Base-by-base conservation (phyloP, 73 alveolate species). In the Paramecium tetraurelia region DNA sequence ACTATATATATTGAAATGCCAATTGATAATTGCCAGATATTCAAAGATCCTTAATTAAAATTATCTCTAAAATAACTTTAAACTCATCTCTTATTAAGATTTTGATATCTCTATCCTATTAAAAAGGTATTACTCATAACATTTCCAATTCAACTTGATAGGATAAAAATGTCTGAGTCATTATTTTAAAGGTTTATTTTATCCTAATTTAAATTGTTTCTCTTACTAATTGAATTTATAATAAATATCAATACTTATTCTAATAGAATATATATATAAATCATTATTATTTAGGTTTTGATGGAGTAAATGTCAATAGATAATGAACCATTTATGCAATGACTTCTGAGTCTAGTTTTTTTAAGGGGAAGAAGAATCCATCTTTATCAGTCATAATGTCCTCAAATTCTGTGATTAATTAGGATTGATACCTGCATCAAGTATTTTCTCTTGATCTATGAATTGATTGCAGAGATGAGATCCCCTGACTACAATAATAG, bases 401-500 rank as follows among this genome's bases (percentile, higher is more conserved):
- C 46, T 29, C 43, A 59, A 46, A 85, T 57, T 85, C 48, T 86
- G 7, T 35, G 6, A 86, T 59, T n/a, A 18, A 14, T 2, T 0
- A 40, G 14, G 18, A 2, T 4, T 27, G 33, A 33, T 68, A 59
- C 85, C 88, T 12, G 63, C 87, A 63, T 86, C 93, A 21, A 24
- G 18, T 35, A 33, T 38, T 86, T 86, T 7, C 6, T 68, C 59
- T 31, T 86, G n/a, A 12, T 59, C 85, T 5, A 86, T 86, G 14
- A 86, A 63, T 86, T 86, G 31, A 63, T 86, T 77, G 22, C 93
- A 86, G 2, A 86, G 50, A 18, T n/a, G 72, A 3, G 88, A 63
- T 86, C 93, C 93, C 41, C 85, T 86, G 20, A 72, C 83, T 18
- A 86, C 93, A 31, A 86, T 86, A 3, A 86, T 86, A 4, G 93